Conservation (phyloP, 768 basidiomycete genomes). For the Collybia nuda region DNA sequence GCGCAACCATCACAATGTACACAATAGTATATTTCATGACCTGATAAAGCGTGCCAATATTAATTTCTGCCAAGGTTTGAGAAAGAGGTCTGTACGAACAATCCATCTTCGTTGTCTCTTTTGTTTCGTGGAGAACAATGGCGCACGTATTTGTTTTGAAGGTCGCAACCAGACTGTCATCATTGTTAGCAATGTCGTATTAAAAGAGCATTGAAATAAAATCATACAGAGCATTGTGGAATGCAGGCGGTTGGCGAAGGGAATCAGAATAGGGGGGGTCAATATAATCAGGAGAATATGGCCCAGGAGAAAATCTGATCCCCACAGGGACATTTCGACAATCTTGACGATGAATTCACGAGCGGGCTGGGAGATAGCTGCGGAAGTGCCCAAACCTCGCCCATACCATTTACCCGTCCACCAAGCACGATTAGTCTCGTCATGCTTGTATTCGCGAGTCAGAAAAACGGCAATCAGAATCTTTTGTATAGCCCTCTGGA, state of each 20-base stretch:
- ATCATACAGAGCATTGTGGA: conserved; percentile 89
- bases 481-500: conserved; percentile 93
- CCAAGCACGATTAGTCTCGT: conserved; percentile 98
- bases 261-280: conserved; percentile 81
- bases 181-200: conserved; percentile 4
- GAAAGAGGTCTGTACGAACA: conserved; percentile 36
- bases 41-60: conserved; percentile 26
- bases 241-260: conserved; percentile 85
- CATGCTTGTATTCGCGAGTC: conserved; percentile 97
- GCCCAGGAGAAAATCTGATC: conserved; percentile 88
- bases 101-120: conserved; percentile 92
- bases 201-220: not conserved
- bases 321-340: conserved; percentile 96
- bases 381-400: conserved; percentile 85
- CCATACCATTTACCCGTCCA: conserved; percentile 99
- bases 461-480: conserved; percentile 92
- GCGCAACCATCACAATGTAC: conserved; percentile 73
- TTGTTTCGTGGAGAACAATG: conserved; percentile 93
- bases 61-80: not conserved
- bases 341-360: conserved; percentile 98
- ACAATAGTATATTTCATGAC: conserved; percentile 84
- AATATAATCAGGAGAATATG: conserved; percentile 87
- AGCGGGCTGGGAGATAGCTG: conserved; percentile 86
- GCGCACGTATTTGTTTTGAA: conserved; percentile 90
- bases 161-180: conserved; percentile 91